Conservation (phyloP, 148 eudicot species). For the Talinum fruticosum region DNA sequence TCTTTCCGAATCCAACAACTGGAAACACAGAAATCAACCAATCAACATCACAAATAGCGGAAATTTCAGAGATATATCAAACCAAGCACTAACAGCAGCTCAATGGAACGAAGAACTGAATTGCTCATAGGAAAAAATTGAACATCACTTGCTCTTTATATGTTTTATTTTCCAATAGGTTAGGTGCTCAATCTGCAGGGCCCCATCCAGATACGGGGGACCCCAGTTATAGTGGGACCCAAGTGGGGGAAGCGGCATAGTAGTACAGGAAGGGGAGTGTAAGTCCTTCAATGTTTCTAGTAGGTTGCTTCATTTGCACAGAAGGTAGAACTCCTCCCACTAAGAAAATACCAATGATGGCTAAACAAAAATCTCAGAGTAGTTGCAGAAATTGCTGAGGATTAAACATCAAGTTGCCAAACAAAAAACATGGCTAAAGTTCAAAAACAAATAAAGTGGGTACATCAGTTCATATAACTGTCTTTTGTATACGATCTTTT, state of each 20-base stretch:
- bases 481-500: too few species aligned
- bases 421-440: neutral
- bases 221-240: too few species aligned
- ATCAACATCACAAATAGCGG: neutral
- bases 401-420: neutral
- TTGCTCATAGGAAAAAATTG: neutral
- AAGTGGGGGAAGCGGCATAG: too few species aligned
- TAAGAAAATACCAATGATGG: too few species aligned
- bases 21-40: slow-evolving; percentile 18
- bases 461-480: too few species aligned
- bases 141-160: neutral
- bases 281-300: too few species aligned
- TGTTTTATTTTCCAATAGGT: too few species aligned
- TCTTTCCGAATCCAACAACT: slow-evolving; percentile 77
- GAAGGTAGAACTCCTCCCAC: neutral
- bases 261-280: neutral
- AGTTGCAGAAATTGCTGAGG: neutral
- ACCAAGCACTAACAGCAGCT: neutral
- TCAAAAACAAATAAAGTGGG: neutral
- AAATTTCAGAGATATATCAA: neutral
- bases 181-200: too few species aligned
- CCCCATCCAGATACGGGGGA: too few species aligned
- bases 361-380: too few species aligned
- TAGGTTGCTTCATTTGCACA: neutral
- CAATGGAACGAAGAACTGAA: neutral